Percentiles rank a stretch among this genome's conserved stretches.
Evolutionary conservation across 495 filamentous ascomycete species (phyloP).

Genomic region (Thozetella sp.): DNA sequence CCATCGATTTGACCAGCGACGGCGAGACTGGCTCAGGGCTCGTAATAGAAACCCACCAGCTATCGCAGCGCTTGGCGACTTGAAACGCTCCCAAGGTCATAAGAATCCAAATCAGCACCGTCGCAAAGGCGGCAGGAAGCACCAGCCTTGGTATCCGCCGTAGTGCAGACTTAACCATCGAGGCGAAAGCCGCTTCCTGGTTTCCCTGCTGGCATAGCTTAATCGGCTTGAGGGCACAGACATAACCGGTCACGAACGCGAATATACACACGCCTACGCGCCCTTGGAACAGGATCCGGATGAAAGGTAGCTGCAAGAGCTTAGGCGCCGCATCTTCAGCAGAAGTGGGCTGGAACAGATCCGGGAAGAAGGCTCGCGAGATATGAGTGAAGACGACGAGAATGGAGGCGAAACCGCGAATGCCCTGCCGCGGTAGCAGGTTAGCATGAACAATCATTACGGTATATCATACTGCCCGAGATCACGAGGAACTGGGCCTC

Average conservation of each 20-base stretch:
- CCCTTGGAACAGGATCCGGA: constrained; percentile 66
- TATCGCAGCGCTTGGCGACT: constrained; percentile 56
- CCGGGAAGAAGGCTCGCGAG: constrained; percentile 59
- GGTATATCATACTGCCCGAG: no score
- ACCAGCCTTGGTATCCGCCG: constrained; percentile 65
- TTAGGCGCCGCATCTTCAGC: constrained; percentile 46
- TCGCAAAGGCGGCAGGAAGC: constrained; percentile 59
- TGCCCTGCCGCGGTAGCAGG: constrained; percentile 44
- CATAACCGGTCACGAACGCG: constrained; percentile 68
- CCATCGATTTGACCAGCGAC: constrained; percentile 32
- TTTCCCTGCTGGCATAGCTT: constrained; percentile 60
- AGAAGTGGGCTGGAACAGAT: constrained; percentile 57
- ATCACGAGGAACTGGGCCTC: no score
- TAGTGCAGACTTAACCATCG: constrained; percentile 63
- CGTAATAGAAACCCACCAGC: constrained; percentile 61
- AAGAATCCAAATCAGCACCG: constrained; percentile 56
- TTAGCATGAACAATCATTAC: no score
- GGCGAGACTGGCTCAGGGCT: constrained; percentile 33
- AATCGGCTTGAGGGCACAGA: constrained; percentile 67
- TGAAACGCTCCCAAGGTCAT: constrained; percentile 60
- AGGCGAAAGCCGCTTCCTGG: constrained; percentile 49
- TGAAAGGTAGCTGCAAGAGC: constrained; percentile 59
- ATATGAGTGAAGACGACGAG: constrained; percentile 67
- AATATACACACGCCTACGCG: constrained; percentile 68
- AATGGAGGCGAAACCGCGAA: constrained; percentile 65